A percentile compares a stretch with the other conserved stretches of the same genome.
Conservation (phyloP, 495 filamentous ascomycete species). For the Penicillium atrosanguineum region DNA sequence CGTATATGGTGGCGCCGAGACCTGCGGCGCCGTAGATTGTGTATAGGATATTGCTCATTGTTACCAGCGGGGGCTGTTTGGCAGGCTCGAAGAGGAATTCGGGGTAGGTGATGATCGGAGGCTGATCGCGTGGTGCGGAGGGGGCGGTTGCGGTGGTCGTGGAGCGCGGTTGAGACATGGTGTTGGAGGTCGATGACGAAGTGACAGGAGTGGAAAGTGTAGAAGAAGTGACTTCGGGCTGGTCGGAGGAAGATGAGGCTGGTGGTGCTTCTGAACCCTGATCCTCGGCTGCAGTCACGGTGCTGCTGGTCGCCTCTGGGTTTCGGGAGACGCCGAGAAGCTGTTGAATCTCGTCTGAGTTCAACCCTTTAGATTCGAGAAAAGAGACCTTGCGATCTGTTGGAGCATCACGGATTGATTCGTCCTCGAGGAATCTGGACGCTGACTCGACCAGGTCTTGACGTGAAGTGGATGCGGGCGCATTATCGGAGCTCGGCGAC, state of each 20-base stretch:
- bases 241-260: slow-evolving; percentile 15
- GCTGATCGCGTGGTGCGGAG: slow-evolving; percentile 47
- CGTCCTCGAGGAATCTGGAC: slow-evolving; percentile 74
- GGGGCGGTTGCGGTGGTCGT: slow-evolving; percentile 13
- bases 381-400: slow-evolving; percentile 74
- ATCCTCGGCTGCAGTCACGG: slow-evolving; percentile 19
- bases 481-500: slow-evolving; percentile 35
- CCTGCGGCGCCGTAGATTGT: slow-evolving; percentile 75
- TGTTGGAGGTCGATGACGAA: slow-evolving; percentile 8
- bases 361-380: slow-evolving; percentile 75
- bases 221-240: slow-evolving; percentile 16
- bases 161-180: slow-evolving; percentile 18
- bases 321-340: slow-evolving; percentile 55
- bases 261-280: slow-evolving; percentile 12
- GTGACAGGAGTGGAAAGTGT: slow-evolving; percentile 13
- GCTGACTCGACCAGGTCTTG: slow-evolving; percentile 65
- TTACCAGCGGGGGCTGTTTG: slow-evolving; percentile 77
- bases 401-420: slow-evolving; percentile 66
- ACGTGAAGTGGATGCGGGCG: slow-evolving; percentile 31
- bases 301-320: slow-evolving; percentile 27
- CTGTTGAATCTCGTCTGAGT: slow-evolving; percentile 61
- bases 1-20: slow-evolving; percentile 71
- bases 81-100: slow-evolving; percentile 72
- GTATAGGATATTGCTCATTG: slow-evolving; percentile 68
- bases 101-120: slow-evolving; percentile 96